Percentiles rank a stretch among this genome's conserved stretches.
Evolutionary conservation across 2,329 filamentous ascomycete species (phyloP).

Genomic region (Fusarium mexicanum): DNA sequence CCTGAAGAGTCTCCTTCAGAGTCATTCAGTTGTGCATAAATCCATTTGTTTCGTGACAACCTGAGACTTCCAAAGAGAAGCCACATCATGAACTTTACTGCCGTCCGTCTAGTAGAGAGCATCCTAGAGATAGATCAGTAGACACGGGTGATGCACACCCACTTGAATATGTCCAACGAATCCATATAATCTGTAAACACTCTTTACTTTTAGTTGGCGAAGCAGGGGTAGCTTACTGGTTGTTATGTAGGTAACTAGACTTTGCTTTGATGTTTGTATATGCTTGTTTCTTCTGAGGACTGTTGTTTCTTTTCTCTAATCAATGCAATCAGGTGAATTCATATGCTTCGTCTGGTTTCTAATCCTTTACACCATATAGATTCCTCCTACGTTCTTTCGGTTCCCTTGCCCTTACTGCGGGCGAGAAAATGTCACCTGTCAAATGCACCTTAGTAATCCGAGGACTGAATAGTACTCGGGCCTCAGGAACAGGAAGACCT

Average conservation of each 20-base stretch:
- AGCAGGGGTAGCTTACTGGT: not conserved
- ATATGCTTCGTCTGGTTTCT: not conserved
- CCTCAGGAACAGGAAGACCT: not conserved
- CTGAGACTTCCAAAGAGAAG: not conserved
- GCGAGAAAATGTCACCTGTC: not conserved
- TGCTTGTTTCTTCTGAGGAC: not conserved
- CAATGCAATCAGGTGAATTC: not conserved
- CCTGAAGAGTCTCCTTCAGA: not conserved
- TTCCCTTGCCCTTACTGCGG: not conserved
- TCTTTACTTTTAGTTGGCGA: not conserved
- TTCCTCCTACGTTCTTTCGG: not conserved
- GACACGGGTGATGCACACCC: not conserved
- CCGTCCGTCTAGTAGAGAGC: not conserved
- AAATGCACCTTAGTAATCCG: not conserved
- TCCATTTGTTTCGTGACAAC: not conserved
- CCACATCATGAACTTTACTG: not conserved
- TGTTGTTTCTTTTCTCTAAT: not conserved
- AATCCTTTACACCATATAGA: not conserved
- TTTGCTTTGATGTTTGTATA: not conserved
- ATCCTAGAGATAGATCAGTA: not conserved
- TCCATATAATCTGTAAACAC: not conserved
- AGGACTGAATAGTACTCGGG: not conserved
- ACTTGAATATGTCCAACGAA: not conserved
- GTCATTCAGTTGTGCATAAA: not conserved
- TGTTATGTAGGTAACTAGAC: not conserved